A percentile compares a stretch with the other conserved stretches of the same genome.
Evolutionary conservation across 2,329 filamentous ascomycete genomes (phyloP).

Genomic region (Cercospora janseana): DNA sequence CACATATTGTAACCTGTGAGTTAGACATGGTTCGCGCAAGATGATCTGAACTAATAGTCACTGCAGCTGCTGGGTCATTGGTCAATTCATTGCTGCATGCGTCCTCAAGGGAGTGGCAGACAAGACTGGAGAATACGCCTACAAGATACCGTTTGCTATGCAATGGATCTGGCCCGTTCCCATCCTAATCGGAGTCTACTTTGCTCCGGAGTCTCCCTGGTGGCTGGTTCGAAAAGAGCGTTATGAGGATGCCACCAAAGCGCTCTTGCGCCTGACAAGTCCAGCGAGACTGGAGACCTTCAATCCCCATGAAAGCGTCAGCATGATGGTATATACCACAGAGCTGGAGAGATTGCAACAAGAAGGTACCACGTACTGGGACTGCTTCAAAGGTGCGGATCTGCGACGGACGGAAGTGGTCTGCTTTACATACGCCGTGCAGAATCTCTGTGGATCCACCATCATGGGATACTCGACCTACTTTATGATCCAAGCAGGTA

Average conservation of each 20-base stretch:
- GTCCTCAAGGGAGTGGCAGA: conserved; percentile 35
- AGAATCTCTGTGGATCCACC: conserved; percentile 18
- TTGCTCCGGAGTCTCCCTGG: conserved; percentile 38
- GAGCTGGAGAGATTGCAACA: conserved; percentile 54
- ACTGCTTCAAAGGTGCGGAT: conserved; percentile 56
- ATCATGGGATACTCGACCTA: conserved; percentile 29
- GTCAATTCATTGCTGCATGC: conserved; percentile 53
- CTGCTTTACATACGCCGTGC: conserved; percentile 14
- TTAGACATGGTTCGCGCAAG: neutral
- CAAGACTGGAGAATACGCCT: conserved; percentile 36
- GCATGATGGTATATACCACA: conserved; percentile 73
- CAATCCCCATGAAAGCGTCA: conserved; percentile 76
- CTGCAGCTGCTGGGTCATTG: conserved; percentile 57
- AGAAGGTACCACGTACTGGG: conserved; percentile 47
- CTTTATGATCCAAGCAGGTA: conserved; percentile 44
- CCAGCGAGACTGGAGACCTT: conserved; percentile 62
- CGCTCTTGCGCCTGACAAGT: conserved; percentile 28
- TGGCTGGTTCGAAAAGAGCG: conserved; percentile 36
- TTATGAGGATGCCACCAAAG: conserved; percentile 33
- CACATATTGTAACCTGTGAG: conserved; percentile 56
- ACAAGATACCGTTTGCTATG: conserved; percentile 44
- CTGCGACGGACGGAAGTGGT: conserved; percentile 47
- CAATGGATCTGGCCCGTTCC: conserved; percentile 45
- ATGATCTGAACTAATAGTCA: neutral
- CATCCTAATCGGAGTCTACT: conserved; percentile 28